phyloP scores from a whole-genome alignment of 208 protist species.

The Entamoeba moshkovskii region DNA sequence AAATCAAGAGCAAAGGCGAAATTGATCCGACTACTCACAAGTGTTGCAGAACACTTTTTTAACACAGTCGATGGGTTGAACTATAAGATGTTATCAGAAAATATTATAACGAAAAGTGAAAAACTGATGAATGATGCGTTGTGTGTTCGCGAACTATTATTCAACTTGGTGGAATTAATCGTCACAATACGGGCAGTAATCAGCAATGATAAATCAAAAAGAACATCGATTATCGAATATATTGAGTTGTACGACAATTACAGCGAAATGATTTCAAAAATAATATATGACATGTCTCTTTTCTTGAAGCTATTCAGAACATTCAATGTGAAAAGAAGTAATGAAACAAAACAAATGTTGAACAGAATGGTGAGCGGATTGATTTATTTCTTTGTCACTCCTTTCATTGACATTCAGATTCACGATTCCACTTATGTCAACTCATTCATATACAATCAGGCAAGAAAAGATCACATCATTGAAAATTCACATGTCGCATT shows the following conservation, averaged over 20 bases:
- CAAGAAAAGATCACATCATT: background rate
- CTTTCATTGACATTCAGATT: background rate
- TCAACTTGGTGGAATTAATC: background rate
- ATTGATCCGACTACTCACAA: background rate
- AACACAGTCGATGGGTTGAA: background rate
- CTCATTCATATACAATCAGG: background rate
- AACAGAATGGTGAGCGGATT: background rate
- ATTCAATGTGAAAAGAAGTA: background rate
- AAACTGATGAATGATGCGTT: background rate
- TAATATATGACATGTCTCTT: background rate
- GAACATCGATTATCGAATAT: background rate
- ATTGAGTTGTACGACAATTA: background rate
- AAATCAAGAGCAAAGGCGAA: background rate
- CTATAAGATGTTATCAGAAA: background rate
- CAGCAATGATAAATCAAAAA: background rate
- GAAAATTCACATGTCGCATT: background rate
- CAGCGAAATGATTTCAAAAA: background rate
- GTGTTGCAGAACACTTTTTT: background rate
- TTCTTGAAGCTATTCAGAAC: background rate
- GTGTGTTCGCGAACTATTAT: background rate
- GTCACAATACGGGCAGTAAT: background rate
- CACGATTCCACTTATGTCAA: background rate
- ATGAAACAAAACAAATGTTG: background rate
- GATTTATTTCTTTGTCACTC: background rate
- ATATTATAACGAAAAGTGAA: background rate